Percentiles rank a stretch among this genome's conserved stretches.
phyloP scores from a whole-genome alignment of 2,329 filamentous ascomycete genomes.

The Didymella arachidicola region DNA sequence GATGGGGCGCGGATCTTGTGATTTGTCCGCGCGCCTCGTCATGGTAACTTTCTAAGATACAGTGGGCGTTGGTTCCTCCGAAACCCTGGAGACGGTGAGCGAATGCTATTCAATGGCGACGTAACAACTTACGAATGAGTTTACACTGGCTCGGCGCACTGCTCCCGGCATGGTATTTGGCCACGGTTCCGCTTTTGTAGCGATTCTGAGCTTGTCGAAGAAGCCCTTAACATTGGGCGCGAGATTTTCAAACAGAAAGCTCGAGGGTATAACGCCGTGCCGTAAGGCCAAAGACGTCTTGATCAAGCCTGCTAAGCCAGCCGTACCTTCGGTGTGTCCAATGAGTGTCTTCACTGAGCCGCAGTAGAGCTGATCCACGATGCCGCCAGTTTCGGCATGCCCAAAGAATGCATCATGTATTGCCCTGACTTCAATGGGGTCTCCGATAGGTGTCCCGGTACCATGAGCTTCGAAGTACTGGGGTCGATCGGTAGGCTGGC shows the following conservation, averaged over 20 bases:
- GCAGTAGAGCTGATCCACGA: conserved; percentile 17
- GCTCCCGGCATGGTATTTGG: conserved; percentile 12
- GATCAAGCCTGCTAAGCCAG: conserved; percentile 47
- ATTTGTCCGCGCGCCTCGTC: background rate
- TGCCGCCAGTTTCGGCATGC: no score
- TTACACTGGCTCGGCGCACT: conserved; percentile 28
- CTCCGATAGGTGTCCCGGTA: conserved; percentile 51
- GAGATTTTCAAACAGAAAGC: conserved; percentile 42
- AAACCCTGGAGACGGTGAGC: conserved; percentile 20
- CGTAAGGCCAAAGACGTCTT: conserved; percentile 46
- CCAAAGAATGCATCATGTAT: conserved; percentile 29
- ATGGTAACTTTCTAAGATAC: conserved; percentile 28
- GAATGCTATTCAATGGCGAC: background rate
- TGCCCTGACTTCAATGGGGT: conserved; percentile 37
- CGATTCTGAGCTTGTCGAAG: conserved; percentile 23
- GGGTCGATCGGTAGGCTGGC: conserved; percentile 18
- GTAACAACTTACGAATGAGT: conserved; percentile 18
- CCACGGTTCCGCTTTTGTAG: conserved; percentile 20
- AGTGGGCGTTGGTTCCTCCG: conserved; percentile 37
- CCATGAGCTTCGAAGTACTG: conserved; percentile 52
- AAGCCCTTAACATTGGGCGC: conserved; percentile 42
- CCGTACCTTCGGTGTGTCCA: conserved; percentile 52
- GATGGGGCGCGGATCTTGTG: background rate
- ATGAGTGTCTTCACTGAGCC: conserved; percentile 47
- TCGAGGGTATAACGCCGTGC: conserved; percentile 40